A percentile compares a stretch with the other conserved stretches of the same genome.
phyloP scores from a whole-genome alignment of 371 early-diverging fungal species.

The Mortierella sp. region DNA sequence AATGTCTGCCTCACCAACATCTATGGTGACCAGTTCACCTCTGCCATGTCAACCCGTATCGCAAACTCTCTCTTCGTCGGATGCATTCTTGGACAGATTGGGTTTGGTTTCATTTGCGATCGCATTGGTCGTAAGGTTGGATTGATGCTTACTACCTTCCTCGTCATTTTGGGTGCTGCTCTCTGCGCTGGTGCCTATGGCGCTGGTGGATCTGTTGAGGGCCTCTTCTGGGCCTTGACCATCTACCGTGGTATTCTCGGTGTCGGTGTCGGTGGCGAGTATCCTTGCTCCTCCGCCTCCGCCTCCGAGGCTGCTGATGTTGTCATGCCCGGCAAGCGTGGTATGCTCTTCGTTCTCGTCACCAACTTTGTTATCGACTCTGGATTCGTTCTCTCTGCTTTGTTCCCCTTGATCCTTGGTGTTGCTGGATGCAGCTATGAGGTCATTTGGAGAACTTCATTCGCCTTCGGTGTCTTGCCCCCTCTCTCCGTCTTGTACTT shows the following conservation, averaged over 20 bases:
- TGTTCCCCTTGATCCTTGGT: conserved; percentile 67
- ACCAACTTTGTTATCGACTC: conserved; percentile 69
- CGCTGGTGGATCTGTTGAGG: conserved; percentile 51
- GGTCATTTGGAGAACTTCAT: conserved; percentile 67
- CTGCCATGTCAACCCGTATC: conserved; percentile 55
- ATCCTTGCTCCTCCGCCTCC: conserved; percentile 70
- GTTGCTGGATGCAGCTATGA: conserved; percentile 60
- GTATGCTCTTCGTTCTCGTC: conserved; percentile 67
- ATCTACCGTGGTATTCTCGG: conserved; percentile 70
- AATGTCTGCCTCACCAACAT: conserved; percentile 54
- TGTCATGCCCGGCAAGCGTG: conserved; percentile 65
- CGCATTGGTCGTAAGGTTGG: conserved; percentile 68
- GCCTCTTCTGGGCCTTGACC: conserved; percentile 73
- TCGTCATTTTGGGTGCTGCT: conserved; percentile 66
- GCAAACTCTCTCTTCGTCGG: conserved; percentile 59
- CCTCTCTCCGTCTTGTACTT: conserved; percentile 73
- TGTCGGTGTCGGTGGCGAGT: conserved; percentile 68
- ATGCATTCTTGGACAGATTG: conserved; percentile 57
- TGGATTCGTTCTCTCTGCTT: conserved; percentile 71
- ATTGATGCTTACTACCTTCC: conserved; percentile 61
- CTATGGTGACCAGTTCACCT: conserved; percentile 47
- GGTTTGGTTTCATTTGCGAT: conserved; percentile 65
- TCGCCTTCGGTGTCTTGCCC: conserved; percentile 69
- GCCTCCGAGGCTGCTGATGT: conserved; percentile 74
- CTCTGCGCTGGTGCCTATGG: conserved; percentile 60